A percentile compares a stretch with the other conserved stretches of the same genome.
These are phyloP conservation scores for Ustilago trichophora DNA, from an alignment of 1,284 basidiomycete genomes.

Conservation along the genomic window DNA sequence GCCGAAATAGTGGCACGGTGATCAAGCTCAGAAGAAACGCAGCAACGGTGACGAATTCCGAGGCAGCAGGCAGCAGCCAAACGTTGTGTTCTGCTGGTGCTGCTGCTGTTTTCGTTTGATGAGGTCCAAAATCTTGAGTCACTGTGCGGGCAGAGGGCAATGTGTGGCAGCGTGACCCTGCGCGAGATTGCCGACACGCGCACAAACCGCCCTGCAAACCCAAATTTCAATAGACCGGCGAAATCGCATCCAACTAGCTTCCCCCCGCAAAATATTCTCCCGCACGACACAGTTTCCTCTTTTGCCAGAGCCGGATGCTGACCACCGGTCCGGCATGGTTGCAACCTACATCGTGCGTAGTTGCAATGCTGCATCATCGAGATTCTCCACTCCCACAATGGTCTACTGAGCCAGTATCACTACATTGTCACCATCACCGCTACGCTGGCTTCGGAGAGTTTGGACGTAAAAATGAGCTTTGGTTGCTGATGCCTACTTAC, in stretches of 20 bases:
- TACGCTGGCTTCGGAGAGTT: too few species aligned
- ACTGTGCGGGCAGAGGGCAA: background rate
- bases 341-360: background rate
- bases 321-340: too few species aligned
- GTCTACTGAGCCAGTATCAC: too few species aligned
- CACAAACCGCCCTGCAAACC: background rate
- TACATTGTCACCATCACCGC: background rate
- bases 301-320: too few species aligned
- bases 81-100: too few species aligned
- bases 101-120: too few species aligned
- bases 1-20: too few species aligned
- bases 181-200: constrained; percentile 27
- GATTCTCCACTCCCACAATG: background rate
- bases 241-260: background rate
- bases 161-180: constrained; percentile 18
- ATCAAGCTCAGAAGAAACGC: too few species aligned
- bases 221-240: constrained; percentile 5
- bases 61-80: too few species aligned
- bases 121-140: too few species aligned
- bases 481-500: constrained; percentile 18
- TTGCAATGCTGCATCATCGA: too few species aligned
- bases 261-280: background rate
- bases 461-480: background rate
- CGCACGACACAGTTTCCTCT: constrained; percentile 1
- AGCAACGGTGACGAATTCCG: too few species aligned